phyloP scores from a whole-genome alignment of 345 rosid species.

The Eucalyptus globulus region DNA sequence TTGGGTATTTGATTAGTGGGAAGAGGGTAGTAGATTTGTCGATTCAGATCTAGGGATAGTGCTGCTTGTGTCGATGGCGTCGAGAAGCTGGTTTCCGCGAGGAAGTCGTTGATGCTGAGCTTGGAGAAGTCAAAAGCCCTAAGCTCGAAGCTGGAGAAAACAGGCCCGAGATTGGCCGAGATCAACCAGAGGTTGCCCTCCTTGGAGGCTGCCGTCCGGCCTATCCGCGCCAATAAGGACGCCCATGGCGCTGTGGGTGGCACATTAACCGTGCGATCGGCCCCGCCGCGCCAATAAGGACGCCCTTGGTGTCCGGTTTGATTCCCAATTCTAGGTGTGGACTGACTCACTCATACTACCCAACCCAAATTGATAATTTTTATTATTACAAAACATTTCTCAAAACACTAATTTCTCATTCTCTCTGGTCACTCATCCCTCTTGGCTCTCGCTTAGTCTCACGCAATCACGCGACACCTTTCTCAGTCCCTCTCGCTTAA shows the following conservation, averaged over 20 bases:
- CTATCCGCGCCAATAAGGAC: conserved; percentile 86
- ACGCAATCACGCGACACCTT: too few relatives aligned
- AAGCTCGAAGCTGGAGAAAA: conserved; percentile 37
- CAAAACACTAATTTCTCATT: too few relatives aligned
- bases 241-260: too few relatives aligned
- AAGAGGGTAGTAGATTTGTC: neutral
- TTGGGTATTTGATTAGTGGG: neutral
- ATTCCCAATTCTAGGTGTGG: too few relatives aligned
- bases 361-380: too few relatives aligned
- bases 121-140: conserved; percentile 77
- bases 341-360: too few relatives aligned
- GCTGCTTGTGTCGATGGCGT: conserved; percentile 4
- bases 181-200: conserved; percentile 68
- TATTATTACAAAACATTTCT: too few relatives aligned
- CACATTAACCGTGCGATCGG: too few relatives aligned
- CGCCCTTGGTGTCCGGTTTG: conserved; percentile 17
- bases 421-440: too few relatives aligned
- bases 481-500: too few relatives aligned
- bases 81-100: conserved; percentile 52
- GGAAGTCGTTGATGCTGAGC: conserved; percentile 51
- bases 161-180: conserved; percentile 79
- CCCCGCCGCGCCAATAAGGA: too few relatives aligned
- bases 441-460: too few relatives aligned
- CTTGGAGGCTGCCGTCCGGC: conserved; percentile 76
- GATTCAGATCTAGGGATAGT: conserved; percentile 3